Evolutionary conservation across 148 eudicot genomes (phyloP).

Genomic region (Rhododendron williamsianum): DNA sequence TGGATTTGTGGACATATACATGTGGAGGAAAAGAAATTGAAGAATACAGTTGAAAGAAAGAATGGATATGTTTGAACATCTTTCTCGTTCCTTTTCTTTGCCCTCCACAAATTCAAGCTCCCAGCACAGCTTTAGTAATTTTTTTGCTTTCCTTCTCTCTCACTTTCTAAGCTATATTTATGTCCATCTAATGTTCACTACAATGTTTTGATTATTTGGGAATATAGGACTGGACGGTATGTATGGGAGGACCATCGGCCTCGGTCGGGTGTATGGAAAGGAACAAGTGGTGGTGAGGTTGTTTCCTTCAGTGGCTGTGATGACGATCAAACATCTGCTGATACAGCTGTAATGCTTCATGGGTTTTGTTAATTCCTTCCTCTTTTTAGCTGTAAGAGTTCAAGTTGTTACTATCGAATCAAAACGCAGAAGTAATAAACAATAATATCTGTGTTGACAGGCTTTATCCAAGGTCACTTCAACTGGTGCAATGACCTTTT

Average conservation of each 20-base stretch:
- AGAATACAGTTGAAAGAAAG: not conserved
- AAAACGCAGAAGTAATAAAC: not conserved
- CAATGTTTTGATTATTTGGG: not conserved
- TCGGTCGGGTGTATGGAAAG: constrained; percentile 44
- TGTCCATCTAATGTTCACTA: not conserved
- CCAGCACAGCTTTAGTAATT: not conserved
- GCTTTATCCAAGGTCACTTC: constrained; percentile 52
- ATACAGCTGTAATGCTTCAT: constrained; percentile 39
- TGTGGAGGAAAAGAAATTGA: not conserved
- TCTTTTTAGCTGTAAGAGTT: not conserved
- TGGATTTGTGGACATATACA: not conserved
- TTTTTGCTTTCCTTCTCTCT: not conserved
- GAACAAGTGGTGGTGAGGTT: constrained; percentile 53
- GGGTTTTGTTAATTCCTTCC: not conserved
- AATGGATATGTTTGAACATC: not conserved
- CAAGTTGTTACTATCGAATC: not conserved
- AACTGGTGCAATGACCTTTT: constrained; percentile 59
- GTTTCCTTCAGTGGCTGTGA: constrained; percentile 60
- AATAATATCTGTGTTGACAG: constrained; percentile 17
- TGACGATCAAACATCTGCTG: constrained; percentile 56
- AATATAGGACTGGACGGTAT: constrained; percentile 37
- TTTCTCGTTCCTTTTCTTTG: not conserved
- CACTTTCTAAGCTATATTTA: not conserved
- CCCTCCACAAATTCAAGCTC: not conserved
- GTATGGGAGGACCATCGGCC: constrained; percentile 62